A percentile compares a stretch with the other conserved stretches of the same genome.
These are phyloP conservation scores for Hypoxylon sp. DNA, from an alignment of 2,329 filamentous ascomycete species.

Conservation along the genomic window DNA sequence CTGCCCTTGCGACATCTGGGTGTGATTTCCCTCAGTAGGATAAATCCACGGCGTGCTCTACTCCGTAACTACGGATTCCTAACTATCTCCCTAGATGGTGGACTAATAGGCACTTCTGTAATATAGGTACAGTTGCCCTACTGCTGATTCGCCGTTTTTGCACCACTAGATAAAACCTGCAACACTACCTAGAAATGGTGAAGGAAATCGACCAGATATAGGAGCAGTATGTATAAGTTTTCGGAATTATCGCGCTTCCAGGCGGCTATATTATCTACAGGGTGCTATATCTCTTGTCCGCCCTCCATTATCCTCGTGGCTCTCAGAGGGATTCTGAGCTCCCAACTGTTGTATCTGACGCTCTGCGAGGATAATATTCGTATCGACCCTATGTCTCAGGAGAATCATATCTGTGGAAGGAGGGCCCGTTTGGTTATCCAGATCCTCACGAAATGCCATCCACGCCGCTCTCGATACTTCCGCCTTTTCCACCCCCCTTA, in stretches of 20 bases:
- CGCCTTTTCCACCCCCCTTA: not conserved
- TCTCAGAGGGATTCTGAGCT: not conserved
- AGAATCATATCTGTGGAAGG: conserved; percentile 12
- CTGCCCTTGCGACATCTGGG: no score
- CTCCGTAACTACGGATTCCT: not conserved
- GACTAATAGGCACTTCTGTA: not conserved
- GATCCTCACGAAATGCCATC: conserved; percentile 19
- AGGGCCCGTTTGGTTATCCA: not conserved
- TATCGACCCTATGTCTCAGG: conserved; percentile 20
- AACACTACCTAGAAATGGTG: not conserved
- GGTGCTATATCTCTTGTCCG: not conserved
- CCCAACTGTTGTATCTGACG: not conserved
- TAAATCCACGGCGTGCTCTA: not conserved
- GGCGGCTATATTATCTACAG: not conserved
- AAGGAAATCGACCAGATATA: not conserved
- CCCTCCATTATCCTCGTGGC: not conserved
- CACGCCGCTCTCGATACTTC: conserved; percentile 6
- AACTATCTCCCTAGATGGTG: not conserved
- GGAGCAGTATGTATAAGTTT: not conserved
- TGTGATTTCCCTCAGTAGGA: no score
- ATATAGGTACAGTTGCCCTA: not conserved
- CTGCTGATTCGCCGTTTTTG: not conserved
- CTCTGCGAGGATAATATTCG: conserved; percentile 22
- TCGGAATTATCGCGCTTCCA: not conserved
- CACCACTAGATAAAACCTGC: not conserved